Evolutionary conservation across 768 basidiomycete genomes (phyloP).

Genomic region (Mycena leptocephala): DNA sequence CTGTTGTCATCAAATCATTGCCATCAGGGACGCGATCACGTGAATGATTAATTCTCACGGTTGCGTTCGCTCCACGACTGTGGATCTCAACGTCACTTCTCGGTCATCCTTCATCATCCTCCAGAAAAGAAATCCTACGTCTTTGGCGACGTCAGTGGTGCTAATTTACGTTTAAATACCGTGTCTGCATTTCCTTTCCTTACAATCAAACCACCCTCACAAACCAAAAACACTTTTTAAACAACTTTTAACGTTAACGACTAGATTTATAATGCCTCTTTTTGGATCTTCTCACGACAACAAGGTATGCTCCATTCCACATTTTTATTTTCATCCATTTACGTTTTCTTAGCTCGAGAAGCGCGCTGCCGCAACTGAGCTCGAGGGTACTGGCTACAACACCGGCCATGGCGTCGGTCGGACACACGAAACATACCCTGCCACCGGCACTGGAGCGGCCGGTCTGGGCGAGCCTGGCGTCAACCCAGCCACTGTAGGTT

Average conservation of each 20-base stretch:
- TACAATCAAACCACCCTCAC: not conserved
- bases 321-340: not conserved
- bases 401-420: not conserved
- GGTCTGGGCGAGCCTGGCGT: not conserved
- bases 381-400: not conserved
- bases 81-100: not conserved
- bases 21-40: not conserved
- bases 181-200: not conserved
- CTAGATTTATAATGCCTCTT: slow-evolving; percentile 19
- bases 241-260: not conserved
- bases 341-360: slow-evolving; percentile 19
- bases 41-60: not conserved
- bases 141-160: slow-evolving; percentile 18
- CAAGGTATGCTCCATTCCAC: not conserved
- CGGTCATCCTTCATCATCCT: slow-evolving; percentile 2
- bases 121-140: no score
- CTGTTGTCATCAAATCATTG: not conserved
- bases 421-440: not conserved
- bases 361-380: not conserved
- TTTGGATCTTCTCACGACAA: slow-evolving; percentile 24
- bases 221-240: not conserved
- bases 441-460: not conserved
- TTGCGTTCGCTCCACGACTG: not conserved
- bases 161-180: not conserved
- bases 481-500: not conserved